These are phyloP conservation scores for Strobilomyces confusus DNA, from an alignment of 768 basidiomycete species.

Conservation along the genomic window DNA sequence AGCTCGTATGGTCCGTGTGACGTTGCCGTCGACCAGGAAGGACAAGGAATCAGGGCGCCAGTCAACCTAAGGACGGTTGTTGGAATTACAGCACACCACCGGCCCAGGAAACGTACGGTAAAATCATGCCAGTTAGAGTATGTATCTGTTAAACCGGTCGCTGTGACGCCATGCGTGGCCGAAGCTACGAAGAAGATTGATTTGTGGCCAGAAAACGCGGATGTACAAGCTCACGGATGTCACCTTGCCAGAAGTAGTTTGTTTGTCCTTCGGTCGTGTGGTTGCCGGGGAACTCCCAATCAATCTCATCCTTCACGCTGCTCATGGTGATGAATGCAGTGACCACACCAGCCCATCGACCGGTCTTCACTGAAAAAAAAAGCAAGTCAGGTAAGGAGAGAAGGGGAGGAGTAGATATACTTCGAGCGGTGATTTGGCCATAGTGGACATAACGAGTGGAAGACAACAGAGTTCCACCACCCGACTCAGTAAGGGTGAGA, in stretches of 20 bases:
- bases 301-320: slow-evolving; percentile 80
- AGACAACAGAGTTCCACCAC: slow-evolving; percentile 74
- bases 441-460: slow-evolving; percentile 82
- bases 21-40: slow-evolving; percentile 67
- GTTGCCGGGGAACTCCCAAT: slow-evolving; percentile 80
- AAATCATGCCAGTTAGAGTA: slow-evolving; percentile 72
- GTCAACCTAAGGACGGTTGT: slow-evolving; percentile 51
- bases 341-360: slow-evolving; percentile 77
- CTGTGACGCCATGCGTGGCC: slow-evolving; percentile 46
- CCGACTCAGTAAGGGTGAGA: slow-evolving; percentile 60
- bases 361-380: slow-evolving; percentile 59
- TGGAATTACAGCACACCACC: neutral
- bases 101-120: slow-evolving; percentile 45
- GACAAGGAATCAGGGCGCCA: slow-evolving; percentile 69
- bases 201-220: neutral
- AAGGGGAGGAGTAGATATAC: slow-evolving; percentile 32
- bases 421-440: slow-evolving; percentile 63
- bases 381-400: neutral
- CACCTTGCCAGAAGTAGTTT: slow-evolving; percentile 78
- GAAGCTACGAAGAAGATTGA: slow-evolving; percentile 31
- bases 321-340: slow-evolving; percentile 86
- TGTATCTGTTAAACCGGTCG: slow-evolving; percentile 54
- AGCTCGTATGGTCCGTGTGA: slow-evolving; percentile 64
- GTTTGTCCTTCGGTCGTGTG: slow-evolving; percentile 64
- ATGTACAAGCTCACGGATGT: slow-evolving; percentile 47